Evolutionary conservation across 768 basidiomycete genomes (phyloP), one percentile per base, ranked within the genome.

Genomic region (Lentinula lateritia): DNA sequence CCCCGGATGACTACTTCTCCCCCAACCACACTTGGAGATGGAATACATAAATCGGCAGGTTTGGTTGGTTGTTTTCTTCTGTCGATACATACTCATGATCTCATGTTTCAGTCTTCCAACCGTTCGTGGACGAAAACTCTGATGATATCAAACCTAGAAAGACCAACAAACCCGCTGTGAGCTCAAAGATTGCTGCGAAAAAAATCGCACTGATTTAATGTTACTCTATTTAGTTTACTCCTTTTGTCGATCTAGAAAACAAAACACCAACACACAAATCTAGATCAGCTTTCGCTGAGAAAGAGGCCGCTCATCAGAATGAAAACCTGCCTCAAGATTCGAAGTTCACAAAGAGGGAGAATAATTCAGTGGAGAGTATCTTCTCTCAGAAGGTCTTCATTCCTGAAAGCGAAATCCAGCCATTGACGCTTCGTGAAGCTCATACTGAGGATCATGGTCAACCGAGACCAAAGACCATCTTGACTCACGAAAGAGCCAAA

Each of bases 71-170:
- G 48, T 23, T 32, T 50, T 54, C n/a, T 43, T 12, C 62, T 62
- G 34, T 8, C 38, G 42, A 45, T 41, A 53, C 46, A 57, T 67
- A 63, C 68, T 50, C 20, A 65, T 66, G 39, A 58, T 15, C 16
- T 52, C 1, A 2, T 65, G 58, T 35, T 45, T 12, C 64, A 83
- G 85, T 78, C 35, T 90, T 92, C 72, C 82, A 81, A 62, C 89
- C 90, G 7, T 90, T 86, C 66, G 76, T 85, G 1, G 90, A 90
- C 57, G 88, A 89, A 67, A 84, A 84, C 64, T 72, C 73, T 0
- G 23, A 20, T 23, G 16, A 71, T 72, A 52, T 66, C 71, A 3
- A 20, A 18, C 68, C 68, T 18, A 73, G 73, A 53, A 75, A 80
- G 64, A 76, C 83, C 68, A 77, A 84, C 74, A 61, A 73, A 75